Base-by-base conservation (phyloP, 2,329 filamentous ascomycete species). In the Aspergillus transmontanensis region DNA sequence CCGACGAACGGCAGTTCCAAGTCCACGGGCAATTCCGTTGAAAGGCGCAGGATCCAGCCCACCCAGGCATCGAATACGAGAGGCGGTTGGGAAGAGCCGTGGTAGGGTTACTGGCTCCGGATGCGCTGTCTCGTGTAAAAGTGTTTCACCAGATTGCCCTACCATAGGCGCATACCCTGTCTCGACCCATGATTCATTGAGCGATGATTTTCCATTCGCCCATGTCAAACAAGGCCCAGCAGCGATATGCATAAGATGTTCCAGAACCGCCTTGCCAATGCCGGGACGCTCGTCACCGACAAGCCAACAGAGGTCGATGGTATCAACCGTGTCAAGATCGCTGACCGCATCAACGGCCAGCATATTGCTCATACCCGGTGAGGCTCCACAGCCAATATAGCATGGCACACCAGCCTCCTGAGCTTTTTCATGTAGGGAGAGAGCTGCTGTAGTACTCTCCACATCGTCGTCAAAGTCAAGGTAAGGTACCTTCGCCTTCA, bases 171-270 rank as follows among this genome's bases (percentile, higher is more conserved):
- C 66, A 54, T 65, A 65, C 9, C 51, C 57, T 3, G 62, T 68
- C 57, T 68, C 66, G 12, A 67, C 60, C 62, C 62, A 68, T 39
- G 51, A 65, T 46, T 68, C 66, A 45, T 66, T 61, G 30, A 68
- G 51, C 7, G 55, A 34, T 26, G 45, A 45, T 46, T 62, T 62
- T 5, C 60, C 53, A 34, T 58, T 51, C 0, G 30, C 59, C 66
- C 66, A 68, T 14, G 64, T 68, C 50, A 68, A 63, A 39, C 66
- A 68, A n/a, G 62, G 60, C 6, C 66, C 66, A 45, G 58, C 57
- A 23, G 66, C 63, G n/a, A 66, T 68, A 39, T 68, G 62, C 59
- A 68, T 64, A 30, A 66, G 53, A 48, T 68, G 64, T 50, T 68
- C 64, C 12, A 68, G 57, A 26, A 68, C 66, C 12, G 60, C 66